Conservation (phyloP, 495 filamentous ascomycete genomes). For the Aspergillus taichungensis region DNA sequence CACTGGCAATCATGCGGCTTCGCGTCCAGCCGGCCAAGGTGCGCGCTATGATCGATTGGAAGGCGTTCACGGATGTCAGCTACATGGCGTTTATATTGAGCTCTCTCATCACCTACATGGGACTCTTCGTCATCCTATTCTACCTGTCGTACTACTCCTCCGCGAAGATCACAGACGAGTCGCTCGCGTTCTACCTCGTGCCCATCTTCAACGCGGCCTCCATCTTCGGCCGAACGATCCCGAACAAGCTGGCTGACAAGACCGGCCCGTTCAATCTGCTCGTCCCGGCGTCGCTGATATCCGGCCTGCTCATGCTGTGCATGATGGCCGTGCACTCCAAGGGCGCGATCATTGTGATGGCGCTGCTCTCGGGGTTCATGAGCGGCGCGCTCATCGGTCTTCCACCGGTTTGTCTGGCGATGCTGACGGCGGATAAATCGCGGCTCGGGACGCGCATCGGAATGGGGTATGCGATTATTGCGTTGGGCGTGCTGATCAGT, state of each 20-base stretch:
- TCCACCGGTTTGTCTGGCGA: conserved; percentile 16
- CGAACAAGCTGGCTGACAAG: conserved; percentile 27
- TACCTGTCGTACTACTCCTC: conserved; percentile 8
- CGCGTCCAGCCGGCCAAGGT: conserved; percentile 18
- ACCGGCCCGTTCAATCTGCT: conserved; percentile 30
- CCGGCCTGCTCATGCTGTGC: conserved; percentile 20
- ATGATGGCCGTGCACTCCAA: conserved; percentile 22
- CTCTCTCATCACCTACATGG: conserved; percentile 17
- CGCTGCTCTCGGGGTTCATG: conserved; percentile 6
- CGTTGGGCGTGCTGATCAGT: conserved; percentile 19
- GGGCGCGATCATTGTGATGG: conserved; percentile 25
- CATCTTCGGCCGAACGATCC: conserved; percentile 29
- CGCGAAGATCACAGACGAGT: conserved; percentile 1
- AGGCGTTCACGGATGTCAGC: conserved; percentile 22
- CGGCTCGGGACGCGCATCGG: conserved; percentile 30
- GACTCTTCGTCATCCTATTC: conserved; percentile 26
- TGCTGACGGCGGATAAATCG: conserved; percentile 9
- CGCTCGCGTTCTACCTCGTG: conserved; percentile 30
- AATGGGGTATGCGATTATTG: conserved; percentile 18
- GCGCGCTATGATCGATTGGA: conserved; percentile 17
- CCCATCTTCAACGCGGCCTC: conserved; percentile 34
- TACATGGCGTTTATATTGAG: conserved; percentile 23
- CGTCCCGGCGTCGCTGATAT: conserved; percentile 14
- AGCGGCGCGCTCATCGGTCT: conserved; percentile 26
- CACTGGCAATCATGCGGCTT: conserved; percentile 28